These are phyloP conservation scores for Paramecium sonneborni DNA, from an alignment of 73 alveolate genomes.

Conservation along the genomic window DNA sequence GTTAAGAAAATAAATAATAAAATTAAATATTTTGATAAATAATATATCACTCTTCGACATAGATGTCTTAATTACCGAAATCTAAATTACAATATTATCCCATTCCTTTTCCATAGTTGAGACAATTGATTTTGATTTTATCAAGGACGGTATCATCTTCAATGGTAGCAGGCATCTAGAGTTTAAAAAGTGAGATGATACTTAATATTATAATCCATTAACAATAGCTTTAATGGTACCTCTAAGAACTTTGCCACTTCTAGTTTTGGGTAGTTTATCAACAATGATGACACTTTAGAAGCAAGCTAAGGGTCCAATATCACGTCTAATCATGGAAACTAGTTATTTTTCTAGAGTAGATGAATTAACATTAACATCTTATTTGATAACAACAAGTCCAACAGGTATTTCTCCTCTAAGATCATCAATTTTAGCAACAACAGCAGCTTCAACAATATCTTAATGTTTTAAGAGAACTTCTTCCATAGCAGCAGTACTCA, in stretches of 20 bases:
- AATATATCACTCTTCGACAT: neutral
- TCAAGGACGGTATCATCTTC: constrained; percentile 65
- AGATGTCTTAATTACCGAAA: neutral
- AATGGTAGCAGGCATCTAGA: constrained; percentile 64
- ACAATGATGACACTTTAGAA: constrained; percentile 81
- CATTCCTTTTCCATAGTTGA: constrained; percentile 55
- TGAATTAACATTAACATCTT: constrained; percentile 67
- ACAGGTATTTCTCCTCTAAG: constrained; percentile 97
- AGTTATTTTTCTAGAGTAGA: constrained; percentile 73
- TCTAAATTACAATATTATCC: constrained; percentile 23
- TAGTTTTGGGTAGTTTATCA: constrained; percentile 96
- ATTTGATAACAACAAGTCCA: constrained; percentile 90
- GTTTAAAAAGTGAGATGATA: neutral
- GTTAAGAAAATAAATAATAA: neutral
- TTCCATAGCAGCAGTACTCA: constrained; percentile 88
- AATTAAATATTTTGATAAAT: neutral
- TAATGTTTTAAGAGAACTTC: constrained; percentile 82
- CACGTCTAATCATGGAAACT: constrained; percentile 73
- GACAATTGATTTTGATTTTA: constrained; percentile 23
- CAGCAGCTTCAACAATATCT: constrained; percentile 96
- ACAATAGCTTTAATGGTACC: constrained; percentile 79
- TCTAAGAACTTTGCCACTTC: constrained; percentile 96
- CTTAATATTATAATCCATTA: constrained; percentile 65
- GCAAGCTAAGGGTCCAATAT: constrained; percentile 95
- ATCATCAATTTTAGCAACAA: constrained; percentile 90